Evolutionary conservation across 2,329 filamentous ascomycete genomes (phyloP), one percentile per base, ranked within the genome.

Genomic region (Plectosphaerella sp.): DNA sequence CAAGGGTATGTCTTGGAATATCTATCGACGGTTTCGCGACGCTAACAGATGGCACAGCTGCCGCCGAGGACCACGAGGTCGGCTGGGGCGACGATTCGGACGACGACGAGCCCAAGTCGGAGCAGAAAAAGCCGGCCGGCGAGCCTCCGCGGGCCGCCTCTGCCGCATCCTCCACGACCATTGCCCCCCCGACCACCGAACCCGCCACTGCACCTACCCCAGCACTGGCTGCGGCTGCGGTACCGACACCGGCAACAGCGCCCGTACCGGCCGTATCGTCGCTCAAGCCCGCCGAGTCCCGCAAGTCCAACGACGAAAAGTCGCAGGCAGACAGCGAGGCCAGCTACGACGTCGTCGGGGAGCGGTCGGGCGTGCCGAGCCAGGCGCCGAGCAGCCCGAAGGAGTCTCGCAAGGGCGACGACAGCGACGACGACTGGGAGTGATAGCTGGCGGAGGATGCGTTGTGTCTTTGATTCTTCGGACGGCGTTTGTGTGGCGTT

Each of bases 251-350:
- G 36, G 50, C 54, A 25, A 45, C 61, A 43, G 54, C 67, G 52
- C 59, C 63, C 57, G 56, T 72, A 55, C 63, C 64, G 45, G 65
- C 64, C 57, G 56, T 72, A 55, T 63, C 64, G 45, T 65, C 64
- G n/a, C 73, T 83, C 47, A 90, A 90, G 68, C 78, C 85, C 22
- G 51, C 36, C 24, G 83, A 88, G 60, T 74, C 84, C 16, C 86
- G 89, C 47, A 83, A 80, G 62, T 95, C 91, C 24, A 88, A 95
- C 62, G 91, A 96, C 64, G 88, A 91, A 67, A 91, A 93, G 67
- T 95, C 89, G 24, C 89, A 94, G 60, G 85, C 91, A 8, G 94
- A 94, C 62, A 97, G 93, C 66, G 94, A 99, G 62, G 90, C 90
- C 16, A 96, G 91, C 72, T 99, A 99, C 68, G 94, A 99, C 67